These are phyloP conservation scores for Tausonia pullulans DNA, from an alignment of 1,284 basidiomycete species.

Conservation along the genomic window DNA sequence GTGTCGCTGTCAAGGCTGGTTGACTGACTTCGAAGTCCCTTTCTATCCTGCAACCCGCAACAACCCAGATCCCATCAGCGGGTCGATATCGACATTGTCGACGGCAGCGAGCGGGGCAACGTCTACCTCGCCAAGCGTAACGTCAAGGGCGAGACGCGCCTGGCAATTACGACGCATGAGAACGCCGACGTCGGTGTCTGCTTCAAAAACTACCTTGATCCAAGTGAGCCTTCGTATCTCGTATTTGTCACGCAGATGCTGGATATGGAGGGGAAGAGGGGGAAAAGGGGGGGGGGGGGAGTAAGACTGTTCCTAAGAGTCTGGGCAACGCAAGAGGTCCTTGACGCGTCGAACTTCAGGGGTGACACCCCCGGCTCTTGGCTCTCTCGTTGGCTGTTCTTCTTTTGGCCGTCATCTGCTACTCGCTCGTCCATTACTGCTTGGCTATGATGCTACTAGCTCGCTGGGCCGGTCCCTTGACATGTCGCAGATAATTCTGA, in stretches of 20 bases:
- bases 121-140: slow-evolving; percentile 82
- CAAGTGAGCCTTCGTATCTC: slow-evolving; percentile 43
- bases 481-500: too few relatives aligned
- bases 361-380: not conserved
- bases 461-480: too few relatives aligned
- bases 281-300: too few relatives aligned
- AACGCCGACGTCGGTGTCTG: slow-evolving; percentile 94
- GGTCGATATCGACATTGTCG: slow-evolving; percentile 87
- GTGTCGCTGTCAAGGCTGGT: not conserved
- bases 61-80: slow-evolving; percentile 47
- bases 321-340: too few relatives aligned
- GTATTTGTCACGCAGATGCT: too few relatives aligned
- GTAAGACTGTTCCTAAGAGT: too few relatives aligned
- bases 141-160: slow-evolving; percentile 78
- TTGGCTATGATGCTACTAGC: too few relatives aligned
- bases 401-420: not conserved
- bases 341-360: too few relatives aligned
- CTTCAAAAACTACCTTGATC: slow-evolving; percentile 66
- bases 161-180: slow-evolving; percentile 87
- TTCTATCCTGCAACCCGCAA: slow-evolving; percentile 15
- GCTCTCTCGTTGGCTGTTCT: not conserved
- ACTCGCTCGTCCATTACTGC: too few relatives aligned
- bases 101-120: slow-evolving; percentile 76
- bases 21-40: slow-evolving; percentile 5
- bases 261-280: too few relatives aligned